Percentiles rank a stretch among this genome's conserved stretches.
phyloP scores from a whole-genome alignment of 179 eudicot species.

The Corrigiola litoralis region DNA sequence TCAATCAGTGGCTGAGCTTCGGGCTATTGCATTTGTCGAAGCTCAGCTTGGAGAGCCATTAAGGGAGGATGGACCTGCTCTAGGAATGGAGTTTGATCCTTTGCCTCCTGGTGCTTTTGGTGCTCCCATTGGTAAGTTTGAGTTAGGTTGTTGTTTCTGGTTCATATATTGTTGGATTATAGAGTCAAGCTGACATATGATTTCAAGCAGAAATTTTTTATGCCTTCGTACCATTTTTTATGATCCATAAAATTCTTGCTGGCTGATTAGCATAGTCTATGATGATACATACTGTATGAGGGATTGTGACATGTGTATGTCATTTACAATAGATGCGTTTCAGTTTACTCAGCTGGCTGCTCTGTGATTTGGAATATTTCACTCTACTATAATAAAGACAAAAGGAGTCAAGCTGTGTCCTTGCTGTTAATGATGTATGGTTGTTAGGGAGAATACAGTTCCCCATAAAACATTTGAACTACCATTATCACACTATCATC shows the following conservation, averaged over 20 bases:
- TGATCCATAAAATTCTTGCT: neutral
- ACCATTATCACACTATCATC: no score
- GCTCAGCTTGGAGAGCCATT: constrained; percentile 83
- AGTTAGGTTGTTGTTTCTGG: neutral
- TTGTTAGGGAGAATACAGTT: no score
- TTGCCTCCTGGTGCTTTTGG: constrained; percentile 98
- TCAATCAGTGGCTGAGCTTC: constrained; percentile 54
- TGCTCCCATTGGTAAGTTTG: constrained; percentile 67
- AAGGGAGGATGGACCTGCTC: constrained; percentile 86
- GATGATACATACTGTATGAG: no score
- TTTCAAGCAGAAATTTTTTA: neutral
- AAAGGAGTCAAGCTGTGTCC: no score
- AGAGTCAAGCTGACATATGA: neutral
- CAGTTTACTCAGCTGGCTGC: no score
- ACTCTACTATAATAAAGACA: no score
- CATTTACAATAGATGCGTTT: no score
- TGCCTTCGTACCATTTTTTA: neutral
- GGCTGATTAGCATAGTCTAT: no score
- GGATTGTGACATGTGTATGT: no score
- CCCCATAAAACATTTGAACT: no score
- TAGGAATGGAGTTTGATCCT: constrained; percentile 96
- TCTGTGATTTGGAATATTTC: no score
- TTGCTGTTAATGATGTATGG: no score
- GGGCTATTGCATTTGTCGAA: constrained; percentile 70
- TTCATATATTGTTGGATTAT: neutral